These are phyloP conservation scores for Tuber microsphaerosporum DNA, from an alignment of 495 filamentous ascomycete genomes.

Conservation along the genomic window DNA sequence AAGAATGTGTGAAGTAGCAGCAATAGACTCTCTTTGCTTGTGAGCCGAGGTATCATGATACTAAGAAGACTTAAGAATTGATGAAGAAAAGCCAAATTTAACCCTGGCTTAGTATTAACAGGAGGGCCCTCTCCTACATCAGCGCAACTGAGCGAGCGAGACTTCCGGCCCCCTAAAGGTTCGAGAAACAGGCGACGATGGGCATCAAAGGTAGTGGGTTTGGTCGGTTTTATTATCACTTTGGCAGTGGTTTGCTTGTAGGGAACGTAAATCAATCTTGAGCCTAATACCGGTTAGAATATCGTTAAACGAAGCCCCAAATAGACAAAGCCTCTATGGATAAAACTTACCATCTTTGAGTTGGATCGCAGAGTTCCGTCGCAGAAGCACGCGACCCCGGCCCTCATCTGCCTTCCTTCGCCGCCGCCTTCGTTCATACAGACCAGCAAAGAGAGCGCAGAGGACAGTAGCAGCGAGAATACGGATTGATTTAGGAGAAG, in stretches of 20 bases:
- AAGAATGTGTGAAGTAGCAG: conserved; percentile 81
- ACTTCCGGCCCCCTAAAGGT: conserved; percentile 52
- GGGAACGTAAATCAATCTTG: conserved; percentile 86
- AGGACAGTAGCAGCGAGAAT: conserved; percentile 69
- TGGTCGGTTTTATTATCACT: conserved; percentile 88
- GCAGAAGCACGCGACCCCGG: conserved; percentile 66
- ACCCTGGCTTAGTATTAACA: conserved; percentile 79
- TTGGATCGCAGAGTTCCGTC: conserved; percentile 83
- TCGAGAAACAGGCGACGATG: conserved; percentile 90
- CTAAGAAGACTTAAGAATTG: conserved; percentile 91
- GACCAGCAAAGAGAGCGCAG: conserved; percentile 63
- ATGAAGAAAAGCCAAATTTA: conserved; percentile 97
- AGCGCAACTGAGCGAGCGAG: conserved; percentile 8
- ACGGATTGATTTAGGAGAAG: conserved; percentile 57
- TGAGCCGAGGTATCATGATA: conserved; percentile 95
- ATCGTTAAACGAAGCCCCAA: conserved; percentile 8
- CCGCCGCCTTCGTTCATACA: conserved; percentile 65
- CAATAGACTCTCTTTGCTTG: conserved; percentile 86
- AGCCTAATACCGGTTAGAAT: conserved; percentile 45
- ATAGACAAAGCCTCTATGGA: neutral
- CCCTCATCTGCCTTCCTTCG: conserved; percentile 73
- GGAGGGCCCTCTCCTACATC: conserved; percentile 52
- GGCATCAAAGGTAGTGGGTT: conserved; percentile 88
- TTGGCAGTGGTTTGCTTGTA: conserved; percentile 81
- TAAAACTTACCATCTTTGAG: conserved; percentile 64